Evolutionary conservation across 75 land plant species (phyloP).

Genomic region (Gnetum montanum): DNA sequence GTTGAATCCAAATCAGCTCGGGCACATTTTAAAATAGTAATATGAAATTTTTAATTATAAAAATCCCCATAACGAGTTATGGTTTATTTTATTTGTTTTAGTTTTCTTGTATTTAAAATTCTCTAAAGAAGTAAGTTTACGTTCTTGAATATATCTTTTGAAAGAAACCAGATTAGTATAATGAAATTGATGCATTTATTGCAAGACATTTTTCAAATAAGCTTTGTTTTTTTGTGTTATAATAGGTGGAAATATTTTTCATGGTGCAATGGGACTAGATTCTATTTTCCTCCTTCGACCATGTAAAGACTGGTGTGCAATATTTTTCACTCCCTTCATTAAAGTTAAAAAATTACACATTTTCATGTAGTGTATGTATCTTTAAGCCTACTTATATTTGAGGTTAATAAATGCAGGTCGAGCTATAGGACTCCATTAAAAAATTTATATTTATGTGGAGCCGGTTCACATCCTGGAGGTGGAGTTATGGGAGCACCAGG

Average conservation of each 20-base stretch:
- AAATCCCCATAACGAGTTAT: too few species aligned
- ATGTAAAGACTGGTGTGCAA: conserved; percentile 78
- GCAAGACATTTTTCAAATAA: too few species aligned
- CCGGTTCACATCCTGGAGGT: conserved; percentile 98
- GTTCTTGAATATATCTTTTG: too few species aligned
- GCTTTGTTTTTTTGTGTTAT: too few species aligned
- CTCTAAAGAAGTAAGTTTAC: too few species aligned
- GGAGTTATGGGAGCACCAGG: conserved; percentile 99
- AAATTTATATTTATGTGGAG: conserved; percentile 89
- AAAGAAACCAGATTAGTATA: too few species aligned
- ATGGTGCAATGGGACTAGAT: conserved; percentile 97
- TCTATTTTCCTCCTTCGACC: conserved; percentile 91
- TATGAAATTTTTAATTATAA: too few species aligned
- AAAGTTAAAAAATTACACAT: background rate
- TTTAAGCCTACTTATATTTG: background rate
- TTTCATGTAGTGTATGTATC: background rate
- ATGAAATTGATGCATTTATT: too few species aligned
- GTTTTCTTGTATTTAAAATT: background rate
- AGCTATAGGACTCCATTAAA: conserved; percentile 69
- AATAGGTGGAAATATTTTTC: conserved; percentile 94
- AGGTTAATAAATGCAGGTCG: conserved; percentile 46
- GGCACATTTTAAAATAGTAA: too few species aligned
- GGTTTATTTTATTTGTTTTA: too few species aligned
- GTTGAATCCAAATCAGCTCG: background rate
- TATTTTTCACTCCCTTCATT: background rate